Evolutionary conservation across 2,329 filamentous ascomycete genomes (phyloP).

Genomic region (Paraconiothyrium sp.): DNA sequence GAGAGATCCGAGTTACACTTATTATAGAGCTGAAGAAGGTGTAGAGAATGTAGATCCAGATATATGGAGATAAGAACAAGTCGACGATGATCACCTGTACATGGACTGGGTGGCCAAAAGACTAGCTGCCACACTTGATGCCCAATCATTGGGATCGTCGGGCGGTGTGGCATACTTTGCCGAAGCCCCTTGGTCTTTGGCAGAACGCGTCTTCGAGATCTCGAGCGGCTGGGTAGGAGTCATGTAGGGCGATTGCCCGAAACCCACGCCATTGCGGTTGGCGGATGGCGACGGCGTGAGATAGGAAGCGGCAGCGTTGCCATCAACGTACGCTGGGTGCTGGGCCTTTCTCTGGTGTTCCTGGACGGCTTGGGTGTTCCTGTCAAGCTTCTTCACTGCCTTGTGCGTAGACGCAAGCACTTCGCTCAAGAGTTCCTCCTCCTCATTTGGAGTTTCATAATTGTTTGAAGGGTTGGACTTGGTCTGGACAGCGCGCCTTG

Average conservation of each 20-base stretch:
- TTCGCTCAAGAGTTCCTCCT: conserved; percentile 94
- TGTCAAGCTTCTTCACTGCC: conserved; percentile 76
- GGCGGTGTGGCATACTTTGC: conserved; percentile 92
- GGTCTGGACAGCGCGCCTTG: conserved; percentile 76
- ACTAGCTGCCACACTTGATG: conserved; percentile 80
- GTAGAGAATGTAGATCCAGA: conserved; percentile 38
- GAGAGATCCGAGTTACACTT: conserved; percentile 42
- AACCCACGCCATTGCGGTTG: conserved; percentile 79
- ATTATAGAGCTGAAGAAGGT: conserved; percentile 40
- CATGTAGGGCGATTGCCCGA: conserved; percentile 70
- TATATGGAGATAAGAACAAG: conserved; percentile 19
- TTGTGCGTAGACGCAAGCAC: conserved; percentile 79
- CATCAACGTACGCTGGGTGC: conserved; percentile 68
- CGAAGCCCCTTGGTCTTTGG: conserved; percentile 61
- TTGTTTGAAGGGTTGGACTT: conserved; percentile 78
- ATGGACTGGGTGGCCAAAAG: conserved; percentile 56
- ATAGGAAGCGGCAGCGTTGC: conserved; percentile 68
- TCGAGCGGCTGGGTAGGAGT: conserved; percentile 76
- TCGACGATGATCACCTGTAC: conserved; percentile 41
- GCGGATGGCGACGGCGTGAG: conserved; percentile 82
- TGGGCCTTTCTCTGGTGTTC: conserved; percentile 54
- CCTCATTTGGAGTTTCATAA: conserved; percentile 95
- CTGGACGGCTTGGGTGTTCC: conserved; percentile 42
- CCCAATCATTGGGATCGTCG: conserved; percentile 94
- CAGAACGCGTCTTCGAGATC: conserved; percentile 58